Conservation (phyloP, 306 rosid species). For the Cicer chorassanicum region DNA sequence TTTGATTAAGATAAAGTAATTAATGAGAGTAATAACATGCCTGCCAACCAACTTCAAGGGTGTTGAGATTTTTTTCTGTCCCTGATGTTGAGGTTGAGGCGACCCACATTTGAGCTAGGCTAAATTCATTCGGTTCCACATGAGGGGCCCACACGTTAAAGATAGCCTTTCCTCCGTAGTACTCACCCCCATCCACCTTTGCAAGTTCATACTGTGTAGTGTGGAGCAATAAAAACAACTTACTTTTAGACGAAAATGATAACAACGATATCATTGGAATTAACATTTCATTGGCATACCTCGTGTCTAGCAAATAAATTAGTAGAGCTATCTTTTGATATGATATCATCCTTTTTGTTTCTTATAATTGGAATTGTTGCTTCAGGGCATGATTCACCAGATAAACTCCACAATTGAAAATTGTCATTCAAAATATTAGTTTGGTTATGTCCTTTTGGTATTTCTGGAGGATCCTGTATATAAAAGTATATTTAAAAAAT, state of each 20-base stretch:
- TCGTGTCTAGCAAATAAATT: slow-evolving; percentile 48
- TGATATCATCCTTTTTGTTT: slow-evolving; percentile 61
- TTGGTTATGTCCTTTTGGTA: slow-evolving; percentile 54
- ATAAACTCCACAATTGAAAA: slow-evolving; percentile 69
- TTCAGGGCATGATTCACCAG: slow-evolving; percentile 75
- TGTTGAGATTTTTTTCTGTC: slow-evolving; percentile 79
- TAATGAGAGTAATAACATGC: slow-evolving; percentile 38
- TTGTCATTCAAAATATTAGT: slow-evolving; percentile 43
- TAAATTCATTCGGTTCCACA: slow-evolving; percentile 72
- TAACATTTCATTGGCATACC: background rate
- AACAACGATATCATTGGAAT: no score
- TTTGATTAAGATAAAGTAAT: no score
- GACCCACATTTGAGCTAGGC: slow-evolving; percentile 95
- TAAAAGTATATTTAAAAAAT: background rate
- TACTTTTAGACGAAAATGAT: no score
- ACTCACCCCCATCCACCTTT: slow-evolving; percentile 73
- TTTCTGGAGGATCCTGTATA: slow-evolving; percentile 72
- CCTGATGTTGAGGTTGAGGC: slow-evolving; percentile 54
- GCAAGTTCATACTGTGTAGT: slow-evolving; percentile 82
- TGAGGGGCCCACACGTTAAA: slow-evolving; percentile 90
- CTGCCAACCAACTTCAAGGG: slow-evolving; percentile 99
- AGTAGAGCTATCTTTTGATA: no score
- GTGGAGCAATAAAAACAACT: background rate
- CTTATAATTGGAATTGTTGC: slow-evolving; percentile 86
- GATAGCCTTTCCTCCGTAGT: slow-evolving; percentile 88